Evolutionary conservation across 2,329 filamentous ascomycete species (phyloP), one percentile per base, ranked within the genome.

Genomic region (Hymenoscyphus occultus): DNA sequence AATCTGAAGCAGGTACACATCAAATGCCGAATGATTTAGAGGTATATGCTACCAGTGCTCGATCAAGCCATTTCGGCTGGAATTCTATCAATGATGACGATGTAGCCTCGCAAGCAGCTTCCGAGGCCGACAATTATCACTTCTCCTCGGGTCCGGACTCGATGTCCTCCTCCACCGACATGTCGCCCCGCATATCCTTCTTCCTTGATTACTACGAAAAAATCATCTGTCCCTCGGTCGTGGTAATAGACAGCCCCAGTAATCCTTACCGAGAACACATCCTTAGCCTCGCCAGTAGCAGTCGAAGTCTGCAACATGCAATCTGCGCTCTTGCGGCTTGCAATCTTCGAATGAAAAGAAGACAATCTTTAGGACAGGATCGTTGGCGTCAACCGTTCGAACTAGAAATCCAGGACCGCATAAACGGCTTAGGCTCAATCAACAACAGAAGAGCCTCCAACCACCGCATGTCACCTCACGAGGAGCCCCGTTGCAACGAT

Each of bases 121-220:
- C 71, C 4, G 70, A 73, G 42, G 54, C 69, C 9, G 71, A 75
- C 54, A 57, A 57, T n/a, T 64, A 64, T 28, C 71, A 77, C 60
- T 67, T 67, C 42, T 63, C 68, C 22, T 60, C 62, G 19, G 65
- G 67, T 40, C 70, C 78, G 80, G 74, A 80, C 78, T 72, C 80
- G 78, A 72, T 83, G 83, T 80, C 81, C 81, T 74, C 78, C 69
- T 84, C 77, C 66, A 83, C 83, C 73, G 80, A 90, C 77, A 80
- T 91, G 72, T 87, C 91, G 67, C 86, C 89, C 65, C 90, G 92
- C 74, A 90, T 96, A 80, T 89, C 90, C 70, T 96, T 90, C 78
- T 89, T 97, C 74, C 90, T 97, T 81, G 90, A 96, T 75, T 97
- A 97, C 78, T 97, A 96, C 78, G 90, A 93, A 74, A 93, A 92